Evolutionary conservation across 2,329 filamentous ascomycete genomes (phyloP).

Genomic region (Trichoderma afroharzianum): DNA sequence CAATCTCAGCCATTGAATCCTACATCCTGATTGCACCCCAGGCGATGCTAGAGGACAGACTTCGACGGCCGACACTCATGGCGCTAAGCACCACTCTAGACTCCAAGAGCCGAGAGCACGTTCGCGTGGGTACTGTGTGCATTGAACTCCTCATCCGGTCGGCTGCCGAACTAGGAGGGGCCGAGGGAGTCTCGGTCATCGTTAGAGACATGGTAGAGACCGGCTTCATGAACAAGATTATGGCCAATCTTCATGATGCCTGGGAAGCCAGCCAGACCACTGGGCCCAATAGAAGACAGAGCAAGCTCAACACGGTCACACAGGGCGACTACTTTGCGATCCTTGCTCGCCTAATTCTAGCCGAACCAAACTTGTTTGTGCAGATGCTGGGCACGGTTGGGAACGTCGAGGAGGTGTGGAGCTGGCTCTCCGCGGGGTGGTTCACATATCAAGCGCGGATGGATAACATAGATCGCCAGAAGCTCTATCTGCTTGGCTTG

Average conservation of each 20-base stretch:
- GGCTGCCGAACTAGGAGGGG: constrained; percentile 59
- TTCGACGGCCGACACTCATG: constrained; percentile 47
- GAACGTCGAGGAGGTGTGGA: constrained; percentile 50
- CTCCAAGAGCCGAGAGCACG: constrained; percentile 54
- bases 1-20: constrained; percentile 62
- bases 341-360: constrained; percentile 72
- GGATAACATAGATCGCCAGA: constrained; percentile 61
- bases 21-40: constrained; percentile 69
- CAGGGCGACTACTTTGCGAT: constrained; percentile 85
- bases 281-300: constrained; percentile 69
- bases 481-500: constrained; percentile 69
- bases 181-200: constrained; percentile 58
- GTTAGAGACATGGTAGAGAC: constrained; percentile 62
- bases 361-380: constrained; percentile 66
- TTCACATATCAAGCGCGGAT: constrained; percentile 67
- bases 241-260: constrained; percentile 63
- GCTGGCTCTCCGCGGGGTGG: constrained; percentile 60
- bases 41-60: constrained; percentile 57
- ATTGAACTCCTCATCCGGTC: constrained; percentile 63
- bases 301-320: constrained; percentile 68
- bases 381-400: constrained; percentile 50
- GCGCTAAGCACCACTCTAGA: constrained; percentile 50
- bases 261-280: constrained; percentile 76
- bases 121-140: constrained; percentile 55
- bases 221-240: constrained; percentile 59